Evolutionary conservation across 2,329 filamentous ascomycete species (phyloP).

Genomic region (Talaromyces sp.): DNA sequence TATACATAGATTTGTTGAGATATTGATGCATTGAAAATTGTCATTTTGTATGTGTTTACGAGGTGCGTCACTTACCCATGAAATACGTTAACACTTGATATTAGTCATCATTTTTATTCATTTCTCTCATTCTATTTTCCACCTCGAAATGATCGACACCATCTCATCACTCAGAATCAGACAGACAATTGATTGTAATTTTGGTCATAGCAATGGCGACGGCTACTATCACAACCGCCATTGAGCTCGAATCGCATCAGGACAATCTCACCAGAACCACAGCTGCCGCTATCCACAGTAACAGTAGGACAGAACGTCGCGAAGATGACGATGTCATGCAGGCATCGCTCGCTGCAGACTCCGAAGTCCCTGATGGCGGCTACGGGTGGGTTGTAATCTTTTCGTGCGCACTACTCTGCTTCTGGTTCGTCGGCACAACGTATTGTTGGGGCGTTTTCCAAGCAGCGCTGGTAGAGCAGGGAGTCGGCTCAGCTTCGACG

Average conservation of each 20-base stretch:
- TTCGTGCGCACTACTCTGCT: constrained; percentile 51
- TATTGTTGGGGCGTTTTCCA: constrained; percentile 63
- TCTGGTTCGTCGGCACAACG: constrained; percentile 56
- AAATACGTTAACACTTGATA: background rate
- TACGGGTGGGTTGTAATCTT: constrained; percentile 61
- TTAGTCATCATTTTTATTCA: background rate
- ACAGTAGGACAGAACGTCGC: background rate
- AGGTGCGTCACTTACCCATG: too few species aligned
- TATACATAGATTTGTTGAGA: too few species aligned
- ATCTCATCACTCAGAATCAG: background rate
- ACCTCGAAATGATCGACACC: background rate
- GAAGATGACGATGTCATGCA: constrained; percentile 38
- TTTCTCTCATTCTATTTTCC: background rate
- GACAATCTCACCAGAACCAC: constrained; percentile 10
- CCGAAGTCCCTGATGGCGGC: constrained; percentile 53
- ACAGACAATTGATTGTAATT: background rate
- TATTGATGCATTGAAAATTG: too few species aligned
- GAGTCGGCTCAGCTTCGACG: constrained; percentile 49
- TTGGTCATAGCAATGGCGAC: constrained; percentile 1
- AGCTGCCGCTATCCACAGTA: constrained; percentile 2
- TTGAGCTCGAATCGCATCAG: constrained; percentile 17
- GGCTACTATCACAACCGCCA: constrained; percentile 12
- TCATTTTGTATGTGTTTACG: too few species aligned
- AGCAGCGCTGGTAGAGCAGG: constrained; percentile 51
- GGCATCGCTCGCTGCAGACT: constrained; percentile 47